phyloP scores from a whole-genome alignment of 345 rosid species.

The Salix exigua region DNA sequence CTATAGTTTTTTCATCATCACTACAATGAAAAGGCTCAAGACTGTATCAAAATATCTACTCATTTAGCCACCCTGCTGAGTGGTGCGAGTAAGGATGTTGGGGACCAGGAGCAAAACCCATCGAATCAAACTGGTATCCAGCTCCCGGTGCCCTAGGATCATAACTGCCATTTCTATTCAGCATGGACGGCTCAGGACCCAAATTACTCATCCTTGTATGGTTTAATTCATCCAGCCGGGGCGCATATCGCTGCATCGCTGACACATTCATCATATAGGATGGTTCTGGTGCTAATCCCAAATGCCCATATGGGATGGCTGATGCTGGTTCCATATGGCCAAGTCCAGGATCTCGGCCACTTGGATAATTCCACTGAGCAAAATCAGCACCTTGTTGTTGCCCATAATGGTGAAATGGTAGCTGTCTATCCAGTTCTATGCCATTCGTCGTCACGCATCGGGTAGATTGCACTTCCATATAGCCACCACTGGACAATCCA shows the following conservation, averaged over 20 bases:
- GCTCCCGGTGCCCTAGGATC: conserved; percentile 25
- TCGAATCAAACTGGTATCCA: conserved; percentile 15
- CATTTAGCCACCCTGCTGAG: conserved; percentile 67
- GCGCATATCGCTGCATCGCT: conserved; percentile 55
- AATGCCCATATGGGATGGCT: conserved; percentile 27
- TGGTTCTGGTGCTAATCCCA: conserved; percentile 19
- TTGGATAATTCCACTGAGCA: conserved; percentile 29
- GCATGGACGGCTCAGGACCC: conserved; percentile 35
- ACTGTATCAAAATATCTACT: conserved; percentile 25
- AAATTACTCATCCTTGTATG: conserved; percentile 32
- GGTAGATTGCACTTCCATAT: conserved; percentile 25
- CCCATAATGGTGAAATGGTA: conserved; percentile 33
- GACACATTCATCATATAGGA: conserved; percentile 38
- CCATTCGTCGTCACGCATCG: conserved; percentile 9
- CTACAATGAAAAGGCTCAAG: too few relatives aligned
- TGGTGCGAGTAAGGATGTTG: conserved; percentile 23
- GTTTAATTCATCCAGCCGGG: conserved; percentile 57
- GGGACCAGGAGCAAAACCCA: conserved; percentile 55
- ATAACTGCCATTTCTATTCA: conserved; percentile 14
- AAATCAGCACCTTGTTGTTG: conserved; percentile 17
- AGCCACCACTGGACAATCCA: conserved; percentile 23
- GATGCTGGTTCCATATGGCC: conserved; percentile 29
- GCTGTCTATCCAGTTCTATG: conserved; percentile 13
- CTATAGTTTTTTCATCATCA: too few relatives aligned
- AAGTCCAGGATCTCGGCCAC: conserved; percentile 15